Base-by-base conservation (phyloP, 768 basidiomycete genomes). In the Pleurotus djamor region DNA sequence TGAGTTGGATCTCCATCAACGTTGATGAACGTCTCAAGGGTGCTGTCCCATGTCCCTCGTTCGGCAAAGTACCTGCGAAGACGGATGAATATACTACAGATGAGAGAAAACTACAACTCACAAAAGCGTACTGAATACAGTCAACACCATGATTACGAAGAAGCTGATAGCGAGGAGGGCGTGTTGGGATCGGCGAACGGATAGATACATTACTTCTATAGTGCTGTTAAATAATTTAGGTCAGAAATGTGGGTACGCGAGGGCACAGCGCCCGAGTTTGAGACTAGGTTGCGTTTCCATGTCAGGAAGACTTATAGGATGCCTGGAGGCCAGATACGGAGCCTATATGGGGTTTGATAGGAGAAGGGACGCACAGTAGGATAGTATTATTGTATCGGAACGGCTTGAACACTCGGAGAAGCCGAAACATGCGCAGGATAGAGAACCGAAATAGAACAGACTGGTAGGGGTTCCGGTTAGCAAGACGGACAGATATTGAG, bases 151-250 rank as follows among this genome's bases (percentile, higher is more conserved):
- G 56, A 88, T 73, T 12, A 96, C 89, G 74, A 96, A 96, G 72
- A 96, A 96, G 2, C 85, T 83, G 16, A 96, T 85, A 0, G 94
- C 94, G 3, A 94, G 80, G 0, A 95, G 78, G 0, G 94, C 94
- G 65, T 96, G 91, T 63, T 92, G 89, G 0, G 92, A 94, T 60
- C 92, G 80, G 52, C 89, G 82, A 37, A 95, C 88, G 34, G 92
- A 88, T 34, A 96, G 81, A 69, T 90, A 94, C 94, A 96, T 97
- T 65, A 93, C 92, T 76, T 94, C 91, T 51, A 93, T 93, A 0
- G 92, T 93, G 48, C 91, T 92, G 58, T 16, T 48, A 10, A 48
- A 47, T 17, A 28, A 59, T 65, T 60, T 44, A 58, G 38, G 44
- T 33, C 43, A 37, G 32, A 49, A 32, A 12, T 8, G 10, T 35